Conservation (phyloP, 495 filamentous ascomycete genomes). For the Daldinia caldariorum region DNA sequence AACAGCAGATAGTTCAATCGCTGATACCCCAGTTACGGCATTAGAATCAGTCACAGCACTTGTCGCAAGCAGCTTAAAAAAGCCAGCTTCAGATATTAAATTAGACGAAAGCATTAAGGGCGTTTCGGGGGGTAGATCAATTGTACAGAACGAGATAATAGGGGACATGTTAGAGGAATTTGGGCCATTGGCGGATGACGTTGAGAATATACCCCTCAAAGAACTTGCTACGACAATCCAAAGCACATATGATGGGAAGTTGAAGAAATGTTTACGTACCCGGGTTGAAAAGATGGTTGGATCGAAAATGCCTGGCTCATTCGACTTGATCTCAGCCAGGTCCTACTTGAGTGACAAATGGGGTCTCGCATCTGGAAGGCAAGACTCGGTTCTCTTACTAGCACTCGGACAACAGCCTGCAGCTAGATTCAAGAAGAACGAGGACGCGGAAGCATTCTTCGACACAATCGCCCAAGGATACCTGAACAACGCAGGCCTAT, state of each 20-base stretch:
- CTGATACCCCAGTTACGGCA: constrained; percentile 79
- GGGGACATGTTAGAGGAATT: constrained; percentile 91
- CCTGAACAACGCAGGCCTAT: constrained; percentile 73
- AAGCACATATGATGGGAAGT: constrained; percentile 85
- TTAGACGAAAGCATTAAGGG: constrained; percentile 86
- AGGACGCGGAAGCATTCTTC: constrained; percentile 81
- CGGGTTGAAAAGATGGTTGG: constrained; percentile 84
- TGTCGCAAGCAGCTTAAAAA: constrained; percentile 89
- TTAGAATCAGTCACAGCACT: constrained; percentile 79
- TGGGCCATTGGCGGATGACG: constrained; percentile 87
- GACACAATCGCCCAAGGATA: constrained; percentile 81
- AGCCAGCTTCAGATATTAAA: constrained; percentile 78
- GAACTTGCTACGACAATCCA: constrained; percentile 88
- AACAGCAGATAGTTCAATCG: constrained; percentile 75
- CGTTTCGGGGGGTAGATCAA: constrained; percentile 72
- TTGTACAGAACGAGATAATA: constrained; percentile 85
- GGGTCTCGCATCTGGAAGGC: constrained; percentile 80
- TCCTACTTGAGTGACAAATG: constrained; percentile 85
- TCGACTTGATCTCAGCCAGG: constrained; percentile 83
- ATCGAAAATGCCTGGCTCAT: constrained; percentile 92
- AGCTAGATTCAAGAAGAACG: constrained; percentile 77
- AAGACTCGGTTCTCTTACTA: constrained; percentile 81
- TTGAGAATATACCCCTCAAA: constrained; percentile 88
- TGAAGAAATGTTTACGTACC: constrained; percentile 86
- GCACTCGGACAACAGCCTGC: constrained; percentile 85